phyloP scores from a whole-genome alignment of 2,329 filamentous ascomycete species.

The Phyllosticta citrichinensis region DNA sequence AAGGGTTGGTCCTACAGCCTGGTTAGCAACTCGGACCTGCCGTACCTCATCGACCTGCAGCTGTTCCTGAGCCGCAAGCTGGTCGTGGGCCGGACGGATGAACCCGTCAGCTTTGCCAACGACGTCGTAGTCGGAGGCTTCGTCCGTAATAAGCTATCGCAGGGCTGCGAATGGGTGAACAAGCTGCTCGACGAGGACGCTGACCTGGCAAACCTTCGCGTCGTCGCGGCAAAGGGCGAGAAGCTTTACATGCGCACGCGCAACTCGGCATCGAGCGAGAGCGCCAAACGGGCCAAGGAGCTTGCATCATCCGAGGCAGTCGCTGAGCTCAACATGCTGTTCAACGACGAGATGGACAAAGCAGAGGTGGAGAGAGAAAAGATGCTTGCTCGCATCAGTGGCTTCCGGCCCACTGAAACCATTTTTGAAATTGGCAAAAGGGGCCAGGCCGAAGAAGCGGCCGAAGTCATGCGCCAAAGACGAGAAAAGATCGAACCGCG shows the following conservation, averaged over 20 bases:
- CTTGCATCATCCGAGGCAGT: constrained; percentile 61
- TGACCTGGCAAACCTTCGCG: constrained; percentile 61
- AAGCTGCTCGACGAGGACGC: constrained; percentile 65
- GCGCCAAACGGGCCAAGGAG: constrained; percentile 76
- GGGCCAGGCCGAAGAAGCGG: constrained; percentile 54
- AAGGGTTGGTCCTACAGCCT: constrained; percentile 94
- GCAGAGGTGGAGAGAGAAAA: constrained; percentile 60
- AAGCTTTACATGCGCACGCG: constrained; percentile 85
- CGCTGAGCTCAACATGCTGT: constrained; percentile 69
- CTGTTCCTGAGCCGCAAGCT: constrained; percentile 84
- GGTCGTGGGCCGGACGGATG: constrained; percentile 59
- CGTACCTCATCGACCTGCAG: constrained; percentile 88
- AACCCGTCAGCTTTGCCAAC: constrained; percentile 60
- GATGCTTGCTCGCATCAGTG: constrained; percentile 82
- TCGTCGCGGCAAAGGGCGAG: constrained; percentile 77
- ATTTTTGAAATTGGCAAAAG: constrained; percentile 88
- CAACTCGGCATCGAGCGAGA: constrained; percentile 81
- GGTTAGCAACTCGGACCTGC: constrained; percentile 75
- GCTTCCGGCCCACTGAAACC: constrained; percentile 82
- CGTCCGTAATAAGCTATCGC: constrained; percentile 61
- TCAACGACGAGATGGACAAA: constrained; percentile 51
- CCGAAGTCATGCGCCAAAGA: constrained; percentile 65
- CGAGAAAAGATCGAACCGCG: constrained; percentile 58
- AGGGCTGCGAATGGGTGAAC: constrained; percentile 70
- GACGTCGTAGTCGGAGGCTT: constrained; percentile 77